Percentiles rank a stretch among this genome's conserved stretches.
Evolutionary conservation across 176 grass and related monocot genomes (phyloP).

Genomic region (Areca catechu): DNA sequence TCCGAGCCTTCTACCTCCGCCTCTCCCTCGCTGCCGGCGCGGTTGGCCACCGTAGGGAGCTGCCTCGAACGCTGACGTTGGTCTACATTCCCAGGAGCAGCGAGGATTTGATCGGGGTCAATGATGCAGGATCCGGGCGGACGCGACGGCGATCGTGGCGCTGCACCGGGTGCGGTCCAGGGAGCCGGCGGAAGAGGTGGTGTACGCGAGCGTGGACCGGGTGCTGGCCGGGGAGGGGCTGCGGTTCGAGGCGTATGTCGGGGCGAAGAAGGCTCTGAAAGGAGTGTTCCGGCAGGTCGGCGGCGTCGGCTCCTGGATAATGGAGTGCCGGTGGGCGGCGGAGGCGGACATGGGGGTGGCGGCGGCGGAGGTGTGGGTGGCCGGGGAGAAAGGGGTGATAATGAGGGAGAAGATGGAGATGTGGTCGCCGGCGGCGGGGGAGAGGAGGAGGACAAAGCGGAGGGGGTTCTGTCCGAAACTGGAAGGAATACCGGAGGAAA

Average conservation of each 20-base stretch:
- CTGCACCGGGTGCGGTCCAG: slow-evolving; percentile 12
- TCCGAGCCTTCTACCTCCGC: slow-evolving; percentile 44
- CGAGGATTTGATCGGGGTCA: slow-evolving; percentile 27
- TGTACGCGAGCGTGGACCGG: slow-evolving; percentile 44
- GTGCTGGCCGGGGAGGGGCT: slow-evolving; percentile 35
- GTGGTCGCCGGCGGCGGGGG: slow-evolving; percentile 18
- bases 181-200: slow-evolving; percentile 8
- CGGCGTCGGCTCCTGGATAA: neutral
- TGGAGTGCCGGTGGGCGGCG: slow-evolving; percentile 24
- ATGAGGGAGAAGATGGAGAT: slow-evolving; percentile 26
- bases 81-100: slow-evolving; percentile 37
- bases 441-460: slow-evolving; percentile 1
- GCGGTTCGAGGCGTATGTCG: slow-evolving; percentile 44
- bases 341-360: neutral
- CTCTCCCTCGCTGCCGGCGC: slow-evolving; percentile 3
- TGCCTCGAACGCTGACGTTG: slow-evolving; percentile 24
- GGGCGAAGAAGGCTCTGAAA: slow-evolving; percentile 6
- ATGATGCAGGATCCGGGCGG: slow-evolving; percentile 24
- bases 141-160: slow-evolving; percentile 17
- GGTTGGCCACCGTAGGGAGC: neutral
- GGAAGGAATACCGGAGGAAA: slow-evolving; percentile 48
- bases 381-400: slow-evolving; percentile 21
- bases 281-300: slow-evolving; percentile 19
- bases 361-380: neutral
- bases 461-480: slow-evolving; percentile 25